Conservation (phyloP, 192 early-diverging fungal species). For the Dimargaris cristalligena region DNA sequence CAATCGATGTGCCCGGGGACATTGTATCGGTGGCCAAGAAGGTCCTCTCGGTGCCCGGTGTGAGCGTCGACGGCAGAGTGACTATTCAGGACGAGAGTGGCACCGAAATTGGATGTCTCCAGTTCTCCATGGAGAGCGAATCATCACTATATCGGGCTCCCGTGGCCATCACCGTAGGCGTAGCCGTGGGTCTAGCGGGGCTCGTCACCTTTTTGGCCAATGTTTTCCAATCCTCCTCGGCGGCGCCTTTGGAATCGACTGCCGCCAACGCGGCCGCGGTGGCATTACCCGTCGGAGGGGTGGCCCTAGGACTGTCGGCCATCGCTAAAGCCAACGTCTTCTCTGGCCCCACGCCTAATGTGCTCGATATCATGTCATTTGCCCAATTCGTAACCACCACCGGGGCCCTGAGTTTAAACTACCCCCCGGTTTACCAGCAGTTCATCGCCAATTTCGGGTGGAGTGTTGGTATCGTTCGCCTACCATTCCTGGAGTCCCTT, state of each 20-base stretch:
- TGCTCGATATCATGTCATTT: neutral
- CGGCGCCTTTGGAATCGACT: neutral
- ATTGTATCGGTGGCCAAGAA: constrained; percentile 2
- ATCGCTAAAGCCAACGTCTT: constrained; percentile 2
- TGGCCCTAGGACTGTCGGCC: neutral
- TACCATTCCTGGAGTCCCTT: neutral
- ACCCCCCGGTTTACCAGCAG: constrained; percentile 1
- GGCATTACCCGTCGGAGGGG: neutral
- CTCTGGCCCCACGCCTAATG: neutral
- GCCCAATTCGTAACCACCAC: neutral
- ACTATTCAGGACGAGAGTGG: neutral
- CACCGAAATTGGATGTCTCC: constrained; percentile 1
- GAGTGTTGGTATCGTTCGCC: neutral
- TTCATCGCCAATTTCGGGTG: constrained; percentile 7
- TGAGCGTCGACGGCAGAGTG: neutral
- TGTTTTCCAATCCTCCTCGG: neutral
- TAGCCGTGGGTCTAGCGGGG: neutral
- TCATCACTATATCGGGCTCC: neutral
- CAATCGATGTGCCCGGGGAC: neutral
- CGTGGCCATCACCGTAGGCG: neutral
- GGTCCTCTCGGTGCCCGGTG: neutral
- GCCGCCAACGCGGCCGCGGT: no score
- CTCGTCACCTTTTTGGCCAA: neutral
- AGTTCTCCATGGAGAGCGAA: neutral
- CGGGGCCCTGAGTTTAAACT: neutral